Evolutionary conservation across 2,329 filamentous ascomycete species (phyloP).

Genomic region (Pyricularia grisea): DNA sequence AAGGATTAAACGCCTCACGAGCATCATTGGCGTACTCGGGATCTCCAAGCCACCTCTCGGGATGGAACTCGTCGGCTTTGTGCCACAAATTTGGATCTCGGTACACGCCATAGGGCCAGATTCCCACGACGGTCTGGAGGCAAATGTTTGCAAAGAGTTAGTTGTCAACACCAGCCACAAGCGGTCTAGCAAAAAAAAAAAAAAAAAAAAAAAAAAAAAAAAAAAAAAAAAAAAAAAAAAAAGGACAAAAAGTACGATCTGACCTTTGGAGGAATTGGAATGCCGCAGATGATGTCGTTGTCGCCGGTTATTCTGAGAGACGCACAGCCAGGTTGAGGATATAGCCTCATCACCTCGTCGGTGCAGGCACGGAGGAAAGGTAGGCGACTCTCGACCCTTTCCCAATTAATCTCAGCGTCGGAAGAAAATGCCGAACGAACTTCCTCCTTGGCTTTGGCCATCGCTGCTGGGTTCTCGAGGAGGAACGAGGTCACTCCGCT

Average conservation of each 20-base stretch:
- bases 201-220: too few species aligned
- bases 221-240: too few species aligned
- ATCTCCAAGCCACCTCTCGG: constrained; percentile 24
- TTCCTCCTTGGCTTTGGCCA: constrained; percentile 16
- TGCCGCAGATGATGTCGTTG: neutral
- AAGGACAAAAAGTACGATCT: too few species aligned
- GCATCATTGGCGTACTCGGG: constrained; percentile 26
- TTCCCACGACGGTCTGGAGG: neutral
- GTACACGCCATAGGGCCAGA: neutral
- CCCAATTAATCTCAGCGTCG: constrained; percentile 16
- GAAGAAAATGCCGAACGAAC: constrained; percentile 16
- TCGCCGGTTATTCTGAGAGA: neutral
- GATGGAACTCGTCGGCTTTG: constrained; percentile 17
- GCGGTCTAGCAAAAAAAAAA: too few species aligned
- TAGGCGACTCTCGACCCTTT: constrained; percentile 3
- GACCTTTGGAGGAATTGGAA: neutral
- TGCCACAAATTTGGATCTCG: constrained; percentile 1
- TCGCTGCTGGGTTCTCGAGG: constrained; percentile 12
- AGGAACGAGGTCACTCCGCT: constrained; percentile 48
- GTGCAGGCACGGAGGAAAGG: constrained; percentile 10
- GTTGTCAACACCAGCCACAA: too few species aligned
- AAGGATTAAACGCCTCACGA: constrained; percentile 19
- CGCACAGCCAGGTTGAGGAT: constrained; percentile 9
- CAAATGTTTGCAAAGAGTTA: neutral
- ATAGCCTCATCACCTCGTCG: constrained; percentile 12